These are phyloP conservation scores for Yamadazyma kitorensis DNA, from an alignment of 805 yeast species.

Conservation along the genomic window DNA sequence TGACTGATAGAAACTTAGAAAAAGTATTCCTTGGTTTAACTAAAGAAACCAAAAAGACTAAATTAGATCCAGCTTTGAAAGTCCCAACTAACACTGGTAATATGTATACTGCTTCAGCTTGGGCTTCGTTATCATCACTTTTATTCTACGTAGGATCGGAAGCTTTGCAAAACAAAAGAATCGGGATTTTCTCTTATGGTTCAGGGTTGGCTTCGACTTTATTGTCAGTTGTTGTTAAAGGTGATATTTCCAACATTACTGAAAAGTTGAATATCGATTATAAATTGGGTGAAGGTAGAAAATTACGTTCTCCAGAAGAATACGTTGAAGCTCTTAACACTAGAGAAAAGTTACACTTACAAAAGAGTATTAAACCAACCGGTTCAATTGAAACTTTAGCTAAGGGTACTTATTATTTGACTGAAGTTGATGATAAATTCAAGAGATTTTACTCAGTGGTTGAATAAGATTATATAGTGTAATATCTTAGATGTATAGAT, in stretches of 20 bases:
- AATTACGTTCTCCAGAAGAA: conserved; percentile 65
- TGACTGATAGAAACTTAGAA: conserved; percentile 78
- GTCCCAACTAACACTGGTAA: conserved; percentile 98
- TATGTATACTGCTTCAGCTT: conserved; percentile 94
- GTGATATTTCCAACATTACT: conserved; percentile 71
- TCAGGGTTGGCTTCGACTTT: conserved; percentile 95
- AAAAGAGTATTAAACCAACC: conserved; percentile 73
- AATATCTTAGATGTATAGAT: not conserved
- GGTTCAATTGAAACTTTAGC: conserved; percentile 74
- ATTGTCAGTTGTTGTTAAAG: conserved; percentile 74
- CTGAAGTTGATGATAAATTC: conserved; percentile 80
- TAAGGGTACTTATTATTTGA: conserved; percentile 79
- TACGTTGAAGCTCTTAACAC: conserved; percentile 78
- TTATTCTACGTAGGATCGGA: conserved; percentile 73
- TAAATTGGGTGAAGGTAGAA: conserved; percentile 64
- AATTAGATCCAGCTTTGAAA: conserved; percentile 75
- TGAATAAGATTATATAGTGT: conserved; percentile 4
- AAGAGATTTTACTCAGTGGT: conserved; percentile 50
- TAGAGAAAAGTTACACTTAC: conserved; percentile 87
- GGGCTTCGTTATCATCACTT: conserved; percentile 81
- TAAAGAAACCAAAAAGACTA: conserved; percentile 61
- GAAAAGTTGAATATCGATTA: conserved; percentile 63
- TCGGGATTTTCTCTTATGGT: conserved; percentile 95
- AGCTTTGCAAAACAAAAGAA: conserved; percentile 73
- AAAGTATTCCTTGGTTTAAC: conserved; percentile 79